Evolutionary conservation across 768 basidiomycete genomes (phyloP).

Genomic region (Tylopilus rubrobrunneus): DNA sequence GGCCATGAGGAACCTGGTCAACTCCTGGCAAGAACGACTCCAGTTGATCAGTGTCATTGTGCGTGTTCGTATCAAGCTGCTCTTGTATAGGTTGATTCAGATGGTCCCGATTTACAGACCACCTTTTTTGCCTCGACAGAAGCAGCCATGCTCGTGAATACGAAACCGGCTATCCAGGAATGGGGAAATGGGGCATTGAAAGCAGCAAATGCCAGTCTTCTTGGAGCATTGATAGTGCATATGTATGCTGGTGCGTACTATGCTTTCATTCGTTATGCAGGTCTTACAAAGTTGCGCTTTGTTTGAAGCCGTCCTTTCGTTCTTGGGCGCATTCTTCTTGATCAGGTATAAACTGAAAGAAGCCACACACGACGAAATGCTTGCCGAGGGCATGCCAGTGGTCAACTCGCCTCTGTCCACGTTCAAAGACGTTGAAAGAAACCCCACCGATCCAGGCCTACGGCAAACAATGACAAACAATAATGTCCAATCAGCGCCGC

Average conservation of each 20-base stretch:
- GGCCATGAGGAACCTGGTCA: conserved; percentile 49
- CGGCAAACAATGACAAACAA: neutral
- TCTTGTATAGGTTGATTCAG: neutral
- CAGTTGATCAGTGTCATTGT: conserved; percentile 60
- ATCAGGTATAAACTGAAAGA: conserved; percentile 52
- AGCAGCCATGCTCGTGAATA: conserved; percentile 46
- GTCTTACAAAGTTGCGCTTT: neutral
- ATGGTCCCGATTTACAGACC: conserved; percentile 34
- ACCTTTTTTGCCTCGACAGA: conserved; percentile 62
- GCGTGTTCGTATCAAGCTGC: conserved; percentile 16
- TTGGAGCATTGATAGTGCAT: conserved; percentile 54
- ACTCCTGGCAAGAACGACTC: conserved; percentile 60
- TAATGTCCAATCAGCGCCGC: neutral
- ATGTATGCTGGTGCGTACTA: conserved; percentile 42
- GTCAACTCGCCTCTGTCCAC: conserved; percentile 20
- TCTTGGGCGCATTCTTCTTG: conserved; percentile 54
- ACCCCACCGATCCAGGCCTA: neutral
- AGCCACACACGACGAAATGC: conserved; percentile 45
- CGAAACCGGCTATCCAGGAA: conserved; percentile 31
- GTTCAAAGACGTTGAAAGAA: conserved; percentile 14
- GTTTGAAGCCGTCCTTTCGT: conserved; percentile 39
- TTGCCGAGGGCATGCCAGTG: conserved; percentile 36
- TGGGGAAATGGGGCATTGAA: conserved; percentile 17
- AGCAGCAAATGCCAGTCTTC: conserved; percentile 43
- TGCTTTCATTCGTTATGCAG: neutral